Percentiles rank a stretch among this genome's conserved stretches.
These are phyloP conservation scores for Lasiosphaeria ovina DNA, from an alignment of 495 filamentous ascomycete genomes.

Conservation along the genomic window DNA sequence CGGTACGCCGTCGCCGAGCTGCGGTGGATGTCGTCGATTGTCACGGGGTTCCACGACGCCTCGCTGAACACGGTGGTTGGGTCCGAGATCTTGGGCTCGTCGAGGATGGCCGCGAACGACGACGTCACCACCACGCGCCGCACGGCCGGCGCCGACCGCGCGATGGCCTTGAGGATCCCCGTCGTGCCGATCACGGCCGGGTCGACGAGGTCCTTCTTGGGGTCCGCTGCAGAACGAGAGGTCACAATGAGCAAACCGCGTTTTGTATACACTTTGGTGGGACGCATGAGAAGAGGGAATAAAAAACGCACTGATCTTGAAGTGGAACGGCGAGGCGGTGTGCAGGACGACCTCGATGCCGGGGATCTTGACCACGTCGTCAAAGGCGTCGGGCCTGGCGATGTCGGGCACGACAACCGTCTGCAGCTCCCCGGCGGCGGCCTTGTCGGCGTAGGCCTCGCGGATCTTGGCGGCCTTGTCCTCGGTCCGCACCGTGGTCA, in stretches of 20 bases:
- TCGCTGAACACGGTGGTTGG: conserved; percentile 64
- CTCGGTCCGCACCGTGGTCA: conserved; percentile 79
- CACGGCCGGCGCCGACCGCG: conserved; percentile 70
- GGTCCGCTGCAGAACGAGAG: conserved; percentile 44
- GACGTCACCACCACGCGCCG: conserved; percentile 83
- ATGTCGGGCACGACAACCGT: conserved; percentile 84
- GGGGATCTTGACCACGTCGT: conserved; percentile 71
- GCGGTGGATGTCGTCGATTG: conserved; percentile 60
- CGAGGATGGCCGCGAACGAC: conserved; percentile 76
- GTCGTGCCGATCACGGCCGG: conserved; percentile 85
- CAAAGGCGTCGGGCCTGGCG: conserved; percentile 70
- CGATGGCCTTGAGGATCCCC: conserved; percentile 71
- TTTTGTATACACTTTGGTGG: neutral
- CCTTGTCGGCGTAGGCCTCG: conserved; percentile 56
- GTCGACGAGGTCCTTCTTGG: conserved; percentile 77
- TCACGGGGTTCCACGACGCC: conserved; percentile 81
- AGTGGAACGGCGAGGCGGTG: conserved; percentile 61
- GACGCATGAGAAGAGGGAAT: neutral
- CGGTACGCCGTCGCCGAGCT: conserved; percentile 63
- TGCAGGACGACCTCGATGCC: conserved; percentile 85
- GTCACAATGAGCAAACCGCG: too few relatives aligned
- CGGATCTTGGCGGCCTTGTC: conserved; percentile 77
- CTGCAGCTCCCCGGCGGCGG: conserved; percentile 62
- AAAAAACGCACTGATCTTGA: conserved; percentile 44
- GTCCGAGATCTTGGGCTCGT: conserved; percentile 36